Base-by-base conservation (phyloP, 176 grass and related monocot species). In the Alopecurus myosuroides region DNA sequence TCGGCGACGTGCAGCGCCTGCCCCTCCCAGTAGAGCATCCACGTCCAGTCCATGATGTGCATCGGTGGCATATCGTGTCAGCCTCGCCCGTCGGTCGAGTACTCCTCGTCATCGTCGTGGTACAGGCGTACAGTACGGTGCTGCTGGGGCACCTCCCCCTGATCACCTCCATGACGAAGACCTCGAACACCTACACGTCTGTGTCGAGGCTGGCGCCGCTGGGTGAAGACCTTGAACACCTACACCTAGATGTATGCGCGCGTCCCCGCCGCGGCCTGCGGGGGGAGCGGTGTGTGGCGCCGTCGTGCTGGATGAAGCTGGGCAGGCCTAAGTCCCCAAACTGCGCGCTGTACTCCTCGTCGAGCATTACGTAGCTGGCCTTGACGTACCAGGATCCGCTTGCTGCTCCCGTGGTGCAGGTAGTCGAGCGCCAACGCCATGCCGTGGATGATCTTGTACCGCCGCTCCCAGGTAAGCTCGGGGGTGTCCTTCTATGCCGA, bases 171-270 rank as follows among this genome's bases (percentile, higher is more conserved):
- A 90, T 35, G 65, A 48, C 84, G 81, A 93, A 90, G 14, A 85
- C 82, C 60, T 82, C 82, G 70, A 89, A 89, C 39, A 82, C 78
- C 77, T 70, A 93, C 57, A 76, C 88, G 64, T 93, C 91, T 3
- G 88, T 93, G 78, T 70, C 82, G 42, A 89, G 81, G 77, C 85
- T 88, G 53, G 88, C 91, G 15, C 85, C 85, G 15, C 85, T 88
- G n/a, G 11, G 88, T 93, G 88, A 93, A 90, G 88, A 90, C 91
- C 81, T n/a, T n/a, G n/a, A n/a, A n/a, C n/a, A n/a, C n/a, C n/a
- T n/a, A n/a, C n/a, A n/a, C n/a, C n/a, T n/a, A n/a, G n/a, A 93
- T 93, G 77, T 93, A 93, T 0, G 1, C 88, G 30, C 88, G 77
- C 2, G 91, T 90, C 17, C 91, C 91, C 0, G 88, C 91, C 20